Percentiles rank a stretch among this genome's conserved stretches.
phyloP scores from a whole-genome alignment of 768 basidiomycete genomes.

The Sarcomyxa edulis region DNA sequence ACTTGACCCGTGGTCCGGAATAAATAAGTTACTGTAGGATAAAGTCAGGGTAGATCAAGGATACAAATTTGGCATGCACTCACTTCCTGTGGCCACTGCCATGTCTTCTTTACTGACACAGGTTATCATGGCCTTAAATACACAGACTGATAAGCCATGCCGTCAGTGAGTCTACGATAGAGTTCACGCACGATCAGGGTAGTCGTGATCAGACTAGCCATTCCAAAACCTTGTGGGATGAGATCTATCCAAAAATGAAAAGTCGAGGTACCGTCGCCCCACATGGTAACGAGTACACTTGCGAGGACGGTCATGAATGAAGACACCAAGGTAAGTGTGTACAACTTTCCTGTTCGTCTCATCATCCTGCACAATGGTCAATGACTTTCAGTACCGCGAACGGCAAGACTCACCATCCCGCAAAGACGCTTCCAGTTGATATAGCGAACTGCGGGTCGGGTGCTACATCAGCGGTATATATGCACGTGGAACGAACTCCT shows the following conservation, averaged over 20 bases:
- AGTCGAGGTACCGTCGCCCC: slow-evolving; percentile 57
- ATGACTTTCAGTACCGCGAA: slow-evolving; percentile 3
- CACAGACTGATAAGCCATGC: background rate
- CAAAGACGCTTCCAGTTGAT: slow-evolving; percentile 79
- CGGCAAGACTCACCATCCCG: slow-evolving; percentile 63
- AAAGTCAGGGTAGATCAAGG: slow-evolving; percentile 5
- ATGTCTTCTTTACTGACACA: slow-evolving; percentile 75
- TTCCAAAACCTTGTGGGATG: slow-evolving; percentile 78
- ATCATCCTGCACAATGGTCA: slow-evolving; percentile 56
- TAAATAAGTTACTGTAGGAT: slow-evolving; percentile 74
- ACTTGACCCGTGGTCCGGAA: slow-evolving; percentile 95
- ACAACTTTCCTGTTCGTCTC: slow-evolving; percentile 84
- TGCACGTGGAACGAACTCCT: slow-evolving; percentile 20
- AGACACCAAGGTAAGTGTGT: slow-evolving; percentile 64
- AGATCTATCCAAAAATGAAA: slow-evolving; percentile 76
- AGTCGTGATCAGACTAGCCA: slow-evolving; percentile 80
- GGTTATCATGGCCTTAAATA: slow-evolving; percentile 76
- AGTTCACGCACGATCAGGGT: slow-evolving; percentile 66
- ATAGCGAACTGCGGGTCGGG: slow-evolving; percentile 57
- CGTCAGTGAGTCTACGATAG: slow-evolving; percentile 6
- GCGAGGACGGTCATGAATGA: slow-evolving; percentile 57
- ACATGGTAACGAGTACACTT: slow-evolving; percentile 53
- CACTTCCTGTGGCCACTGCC: slow-evolving; percentile 88
- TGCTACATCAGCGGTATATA: slow-evolving; percentile 13
- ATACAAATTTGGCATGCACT: slow-evolving; percentile 26